Conservation (phyloP, 306 rosid species). For the Gleditsia sinensis region DNA sequence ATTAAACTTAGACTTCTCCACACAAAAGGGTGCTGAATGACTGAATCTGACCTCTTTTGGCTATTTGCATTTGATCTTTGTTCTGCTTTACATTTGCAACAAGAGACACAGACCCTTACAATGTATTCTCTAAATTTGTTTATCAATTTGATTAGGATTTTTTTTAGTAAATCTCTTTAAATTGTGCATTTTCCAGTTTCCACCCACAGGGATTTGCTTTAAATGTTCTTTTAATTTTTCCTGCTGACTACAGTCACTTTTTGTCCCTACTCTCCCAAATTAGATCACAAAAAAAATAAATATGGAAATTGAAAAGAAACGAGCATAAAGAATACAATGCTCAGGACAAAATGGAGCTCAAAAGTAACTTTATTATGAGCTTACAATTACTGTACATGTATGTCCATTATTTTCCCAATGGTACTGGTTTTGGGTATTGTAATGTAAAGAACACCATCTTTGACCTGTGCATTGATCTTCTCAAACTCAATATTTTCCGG, state of each 20-base stretch:
- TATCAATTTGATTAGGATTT: slow-evolving; percentile 12
- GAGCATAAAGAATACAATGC: not conserved
- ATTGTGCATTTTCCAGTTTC: not conserved
- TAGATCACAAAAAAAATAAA: not conserved
- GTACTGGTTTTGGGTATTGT: slow-evolving; percentile 34
- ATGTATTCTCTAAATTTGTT: slow-evolving; percentile 22
- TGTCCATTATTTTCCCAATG: slow-evolving; percentile 29
- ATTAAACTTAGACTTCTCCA: slow-evolving; percentile 15
- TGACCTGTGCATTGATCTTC: slow-evolving; percentile 38
- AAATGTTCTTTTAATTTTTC: not conserved
- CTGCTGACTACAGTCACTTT: not conserved
- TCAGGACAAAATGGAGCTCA: not conserved
- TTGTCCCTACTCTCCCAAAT: not conserved
- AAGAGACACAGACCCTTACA: not conserved
- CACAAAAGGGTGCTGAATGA: not conserved
- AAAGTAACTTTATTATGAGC: not conserved
- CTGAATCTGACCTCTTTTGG: not conserved
- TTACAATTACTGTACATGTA: slow-evolving; percentile 33
- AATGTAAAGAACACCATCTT: slow-evolving; percentile 42
- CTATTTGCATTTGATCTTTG: slow-evolving; percentile 26
- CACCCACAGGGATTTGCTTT: not conserved
- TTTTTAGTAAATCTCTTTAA: slow-evolving; percentile 11
- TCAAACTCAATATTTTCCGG: slow-evolving; percentile 39
- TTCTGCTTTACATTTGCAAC: slow-evolving; percentile 16
- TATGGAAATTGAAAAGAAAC: not conserved